Percentiles rank a stretch among this genome's conserved stretches.
phyloP scores from a whole-genome alignment of 177 flowering plant genomes.

The Vitis hybrid region DNA sequence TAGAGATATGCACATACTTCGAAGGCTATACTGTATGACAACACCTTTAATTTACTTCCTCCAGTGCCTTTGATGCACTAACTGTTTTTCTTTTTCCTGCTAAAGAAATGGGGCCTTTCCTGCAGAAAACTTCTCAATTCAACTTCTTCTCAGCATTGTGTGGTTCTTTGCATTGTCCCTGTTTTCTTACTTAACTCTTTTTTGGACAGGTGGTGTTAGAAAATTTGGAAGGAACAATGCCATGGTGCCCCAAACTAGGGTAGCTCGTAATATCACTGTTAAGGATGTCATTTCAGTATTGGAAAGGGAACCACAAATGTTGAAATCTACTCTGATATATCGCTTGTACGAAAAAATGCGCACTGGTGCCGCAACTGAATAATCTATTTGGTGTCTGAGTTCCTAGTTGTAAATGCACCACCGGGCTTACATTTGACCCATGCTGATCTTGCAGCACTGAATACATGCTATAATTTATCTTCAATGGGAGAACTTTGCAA shows the following conservation, averaged over 20 bases:
- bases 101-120: background rate
- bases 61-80: too few species aligned
- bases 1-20: too few species aligned
- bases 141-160: background rate
- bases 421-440: too few species aligned
- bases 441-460: too few species aligned
- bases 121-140: background rate
- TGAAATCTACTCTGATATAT: constrained; percentile 66
- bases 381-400: background rate
- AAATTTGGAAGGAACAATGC: constrained; percentile 58
- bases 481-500: too few species aligned
- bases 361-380: constrained; percentile 32
- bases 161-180: background rate
- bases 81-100: too few species aligned
- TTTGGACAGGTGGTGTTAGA: constrained; percentile 41
- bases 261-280: constrained; percentile 53
- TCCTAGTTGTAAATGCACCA: too few species aligned
- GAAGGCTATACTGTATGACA: too few species aligned
- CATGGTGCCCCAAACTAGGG: constrained; percentile 29
- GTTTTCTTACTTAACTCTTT: background rate
- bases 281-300: constrained; percentile 82
- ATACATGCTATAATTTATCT: too few species aligned
- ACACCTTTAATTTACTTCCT: too few species aligned
- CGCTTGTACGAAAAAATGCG: constrained; percentile 54
- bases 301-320: constrained; percentile 91